These are phyloP conservation scores for Ceratocystis variospora DNA, from an alignment of 2,329 filamentous ascomycete genomes.

Conservation along the genomic window DNA sequence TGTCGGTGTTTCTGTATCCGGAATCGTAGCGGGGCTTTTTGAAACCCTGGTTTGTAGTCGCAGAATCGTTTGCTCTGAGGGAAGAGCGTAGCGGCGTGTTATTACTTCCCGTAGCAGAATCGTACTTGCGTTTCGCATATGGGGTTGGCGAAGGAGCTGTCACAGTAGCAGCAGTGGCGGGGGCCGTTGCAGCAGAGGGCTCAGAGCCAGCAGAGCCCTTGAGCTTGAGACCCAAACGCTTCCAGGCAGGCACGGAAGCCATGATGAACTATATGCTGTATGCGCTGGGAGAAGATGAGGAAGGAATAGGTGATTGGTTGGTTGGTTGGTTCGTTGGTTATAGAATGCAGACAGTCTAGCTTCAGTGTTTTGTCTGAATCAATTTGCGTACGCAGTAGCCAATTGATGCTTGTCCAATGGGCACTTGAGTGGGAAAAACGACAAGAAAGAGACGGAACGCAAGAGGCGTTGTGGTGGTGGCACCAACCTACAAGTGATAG, in stretches of 20 bases:
- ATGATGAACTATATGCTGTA: constrained; percentile 33
- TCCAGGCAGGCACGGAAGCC: constrained; percentile 44
- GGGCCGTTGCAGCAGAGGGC: constrained; percentile 21
- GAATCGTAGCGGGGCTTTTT: constrained; percentile 25
- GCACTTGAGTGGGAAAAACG: background rate
- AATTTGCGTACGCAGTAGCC: background rate
- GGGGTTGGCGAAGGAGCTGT: background rate
- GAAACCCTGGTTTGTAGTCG: constrained; percentile 21
- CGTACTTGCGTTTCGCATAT: constrained; percentile 29
- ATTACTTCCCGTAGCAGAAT: constrained; percentile 13
- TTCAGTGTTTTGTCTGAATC: background rate
- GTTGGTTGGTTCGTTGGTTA: background rate
- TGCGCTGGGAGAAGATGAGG: constrained; percentile 23
- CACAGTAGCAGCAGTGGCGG: background rate
- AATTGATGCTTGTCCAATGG: background rate
- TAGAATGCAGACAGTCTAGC: background rate
- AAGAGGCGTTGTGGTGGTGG: background rate
- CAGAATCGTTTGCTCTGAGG: constrained; percentile 18
- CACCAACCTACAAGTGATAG: too few relatives aligned
- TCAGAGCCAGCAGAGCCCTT: constrained; percentile 29
- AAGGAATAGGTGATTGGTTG: background rate
- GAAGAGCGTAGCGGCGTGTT: constrained; percentile 13
- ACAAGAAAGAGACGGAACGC: background rate
- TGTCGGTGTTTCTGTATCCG: constrained; percentile 10
- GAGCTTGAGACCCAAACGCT: constrained; percentile 50